Evolutionary conservation across 306 rosid species (phyloP).

Genomic region (Acacia melanoxylon): DNA sequence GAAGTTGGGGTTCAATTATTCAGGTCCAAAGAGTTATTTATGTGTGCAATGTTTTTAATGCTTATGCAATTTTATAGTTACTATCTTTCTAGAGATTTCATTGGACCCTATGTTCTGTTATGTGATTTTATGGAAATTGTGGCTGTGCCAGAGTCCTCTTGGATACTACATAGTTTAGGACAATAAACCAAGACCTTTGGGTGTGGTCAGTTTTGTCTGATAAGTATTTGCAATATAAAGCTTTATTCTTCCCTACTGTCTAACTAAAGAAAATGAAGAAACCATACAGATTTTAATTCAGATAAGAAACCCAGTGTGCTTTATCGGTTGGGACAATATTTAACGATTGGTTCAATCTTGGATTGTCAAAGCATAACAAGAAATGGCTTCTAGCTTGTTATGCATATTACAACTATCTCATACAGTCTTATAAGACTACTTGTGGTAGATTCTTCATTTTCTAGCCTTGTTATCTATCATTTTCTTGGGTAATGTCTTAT

Average conservation of each 20-base stretch:
- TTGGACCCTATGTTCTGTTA: background rate
- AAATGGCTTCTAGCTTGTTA: conserved; percentile 9
- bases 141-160: background rate
- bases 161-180: background rate
- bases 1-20: background rate
- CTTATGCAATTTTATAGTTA: background rate
- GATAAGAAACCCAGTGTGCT: too few species aligned
- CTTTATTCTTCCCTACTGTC: conserved; percentile 19
- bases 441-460: background rate
- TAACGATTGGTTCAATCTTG: conserved; percentile 21
- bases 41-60: background rate
- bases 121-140: background rate
- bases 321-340: background rate
- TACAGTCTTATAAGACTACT: background rate
- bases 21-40: background rate
- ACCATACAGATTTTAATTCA: background rate
- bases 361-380: conserved; percentile 18
- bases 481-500: conserved; percentile 1
- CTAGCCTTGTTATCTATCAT: background rate
- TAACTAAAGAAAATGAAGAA: conserved; percentile 2
- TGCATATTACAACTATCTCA: background rate
- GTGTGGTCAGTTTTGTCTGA: conserved; percentile 7
- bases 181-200: background rate
- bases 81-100: background rate
- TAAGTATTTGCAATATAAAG: background rate